Base-by-base conservation (phyloP, 768 basidiomycete genomes). In the Mrakia gelida region DNA sequence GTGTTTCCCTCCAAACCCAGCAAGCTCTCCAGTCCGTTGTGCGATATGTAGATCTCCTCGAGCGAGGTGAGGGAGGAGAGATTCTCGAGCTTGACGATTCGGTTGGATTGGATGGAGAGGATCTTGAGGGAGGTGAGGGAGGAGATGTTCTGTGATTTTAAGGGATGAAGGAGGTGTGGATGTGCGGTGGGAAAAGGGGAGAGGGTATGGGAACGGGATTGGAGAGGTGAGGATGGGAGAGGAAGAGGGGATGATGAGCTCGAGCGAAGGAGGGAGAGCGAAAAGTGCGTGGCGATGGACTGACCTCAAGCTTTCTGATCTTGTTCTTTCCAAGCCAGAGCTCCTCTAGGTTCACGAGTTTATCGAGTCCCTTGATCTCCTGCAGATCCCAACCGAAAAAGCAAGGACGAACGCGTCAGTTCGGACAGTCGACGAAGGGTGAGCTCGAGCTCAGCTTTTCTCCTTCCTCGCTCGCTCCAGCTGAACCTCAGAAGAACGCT, bases 281-380 rank as follows among this genome's bases (percentile, higher is more conserved):
- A n/a, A n/a, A n/a, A n/a, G n/a, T n/a, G n/a, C n/a, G n/a, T n/a
- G n/a, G n/a, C n/a, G n/a, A n/a, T n/a, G n/a, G 63, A 21, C 26
- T 49, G 43, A 93, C 93, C 88, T 95, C 92, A 6, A 99, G 88
- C 83, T 89, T 91, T 9, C 90, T 83, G 77, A 99, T 93, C 86
- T 98, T 99, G 84, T 99, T 99, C 88, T 99, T 99, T 11, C 97
- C 97, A 3, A 98, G 85, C 94, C 96, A 98, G 3, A 99, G 86
- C 81, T 98, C 95, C 80, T 95, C 93, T 15, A 99, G 86, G 80
- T 91, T 92, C 0, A 90, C 88, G 56, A 97, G 86, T 1, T 88
- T 87, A 16, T 93, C 92, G 5, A 98, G 84, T 59, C 91, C 91
- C 83, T 98, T 93, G 77, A 99, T 96, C 86, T 87, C 89, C 95